Evolutionary conservation across 2,329 filamentous ascomycete species (phyloP), one percentile per base, ranked within the genome.

Genomic region (Ophiostoma australiae): DNA sequence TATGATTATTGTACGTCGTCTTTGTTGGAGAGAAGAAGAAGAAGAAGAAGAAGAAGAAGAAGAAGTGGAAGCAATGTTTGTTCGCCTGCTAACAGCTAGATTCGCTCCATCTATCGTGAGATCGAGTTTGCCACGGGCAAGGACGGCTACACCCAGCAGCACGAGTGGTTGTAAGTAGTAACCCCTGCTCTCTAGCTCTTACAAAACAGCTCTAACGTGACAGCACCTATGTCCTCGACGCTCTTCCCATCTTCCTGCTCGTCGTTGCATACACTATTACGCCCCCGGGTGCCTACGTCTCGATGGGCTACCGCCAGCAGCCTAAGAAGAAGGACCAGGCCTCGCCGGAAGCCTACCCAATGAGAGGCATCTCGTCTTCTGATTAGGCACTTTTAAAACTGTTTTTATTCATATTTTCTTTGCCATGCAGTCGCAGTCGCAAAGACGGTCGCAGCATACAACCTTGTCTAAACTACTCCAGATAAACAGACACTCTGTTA

Each of bases 101-200:
- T 79, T 15, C 76, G 78, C 11, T 78, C 77, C 8, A 72, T 77
- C 70, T 78, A 76, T 72, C 77, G 78, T 63, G 74, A 77, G 67
- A 72, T 78, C 31, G 77, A 79, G 33, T 78, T 78, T 58, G 73
- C 74, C 35, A 70, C 76, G 68, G 77, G 77, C 44, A 72, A 75
- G 48, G 41, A 27, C 11, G 76, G 75, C 33, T 71, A 74, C 63
- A 73, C 75, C 4, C 72, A 75, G 67, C 69, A 69, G 67, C 70
- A 78, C 68, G 78, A 79, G 73, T 79, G 74, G 75, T 76, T 63
- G 58, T 63, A 63, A 63, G 58, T 63, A 27, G 3, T 72, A 35
- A 65, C 39, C 27, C 13, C 23, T 52, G 6, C 23, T 33, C 35
- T 75, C 74, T 68, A 67, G 75, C n/a, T 69, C 33, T 41, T 23